Conservation (phyloP, 208 protist genomes). For the Trypanosoma congolense region DNA sequence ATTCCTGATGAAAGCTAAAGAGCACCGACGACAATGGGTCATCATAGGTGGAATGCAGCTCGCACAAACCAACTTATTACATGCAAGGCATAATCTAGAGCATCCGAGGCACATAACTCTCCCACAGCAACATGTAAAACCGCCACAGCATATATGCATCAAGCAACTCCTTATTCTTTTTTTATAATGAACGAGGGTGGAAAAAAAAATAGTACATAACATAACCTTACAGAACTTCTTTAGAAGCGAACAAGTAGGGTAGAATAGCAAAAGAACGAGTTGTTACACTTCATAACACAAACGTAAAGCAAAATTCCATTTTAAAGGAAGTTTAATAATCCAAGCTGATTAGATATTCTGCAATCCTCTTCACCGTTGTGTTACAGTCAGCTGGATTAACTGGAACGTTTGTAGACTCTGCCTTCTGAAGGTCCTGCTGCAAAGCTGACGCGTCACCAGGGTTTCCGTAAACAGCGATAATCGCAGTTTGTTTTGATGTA, state of each 20-base stretch:
- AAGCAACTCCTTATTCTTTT: constrained; percentile 8
- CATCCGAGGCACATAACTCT: constrained; percentile 45
- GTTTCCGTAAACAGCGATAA: constrained; percentile 83
- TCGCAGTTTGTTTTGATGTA: constrained; percentile 78
- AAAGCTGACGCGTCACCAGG: constrained; percentile 52
- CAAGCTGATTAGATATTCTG: constrained; percentile 82
- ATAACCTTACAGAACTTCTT: background rate
- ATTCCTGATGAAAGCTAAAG: constrained; percentile 58
- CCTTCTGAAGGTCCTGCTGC: constrained; percentile 42
- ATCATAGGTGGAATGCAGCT: constrained; percentile 50
- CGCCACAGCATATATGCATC: constrained; percentile 40
- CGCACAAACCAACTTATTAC: constrained; percentile 56
- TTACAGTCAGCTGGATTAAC: constrained; percentile 88
- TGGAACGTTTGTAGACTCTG: constrained; percentile 26
- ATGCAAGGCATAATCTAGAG: constrained; percentile 56
- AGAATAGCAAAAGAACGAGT: background rate
- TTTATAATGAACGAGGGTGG: constrained; percentile 19
- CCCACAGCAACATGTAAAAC: constrained; percentile 51
- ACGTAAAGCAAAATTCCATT: constrained; percentile 4
- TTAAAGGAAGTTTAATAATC: constrained; percentile 43
- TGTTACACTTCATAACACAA: background rate
- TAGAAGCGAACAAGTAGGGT: constrained; percentile 5
- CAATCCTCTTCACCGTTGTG: constrained; percentile 77
- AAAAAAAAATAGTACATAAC: constrained; percentile 13
- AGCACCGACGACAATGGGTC: constrained; percentile 73